phyloP scores from a whole-genome alignment of 306 rosid genomes.

The Quercus bicolor region DNA sequence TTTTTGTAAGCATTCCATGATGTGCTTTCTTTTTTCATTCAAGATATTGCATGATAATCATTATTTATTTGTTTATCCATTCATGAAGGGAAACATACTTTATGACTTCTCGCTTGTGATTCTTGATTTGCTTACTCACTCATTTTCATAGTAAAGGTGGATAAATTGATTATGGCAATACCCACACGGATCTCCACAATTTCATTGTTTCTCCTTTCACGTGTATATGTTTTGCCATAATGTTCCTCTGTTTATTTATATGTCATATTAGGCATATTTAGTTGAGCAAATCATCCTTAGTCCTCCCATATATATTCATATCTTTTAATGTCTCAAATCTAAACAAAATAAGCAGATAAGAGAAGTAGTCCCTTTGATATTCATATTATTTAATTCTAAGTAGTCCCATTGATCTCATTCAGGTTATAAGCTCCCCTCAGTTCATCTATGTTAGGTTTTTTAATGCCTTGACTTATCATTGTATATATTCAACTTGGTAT shows the following conservation, averaged over 20 bases:
- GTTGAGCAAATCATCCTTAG: not conserved
- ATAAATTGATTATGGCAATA: too few relatives aligned
- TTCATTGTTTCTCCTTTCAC: not conserved
- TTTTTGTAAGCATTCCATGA: not conserved
- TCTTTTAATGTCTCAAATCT: too few relatives aligned
- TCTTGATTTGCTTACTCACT: not conserved
- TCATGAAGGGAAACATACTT: not conserved
- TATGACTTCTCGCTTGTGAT: not conserved
- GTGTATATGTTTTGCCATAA: not conserved
- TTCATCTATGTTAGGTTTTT: not conserved
- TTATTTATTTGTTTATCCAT: not conserved
- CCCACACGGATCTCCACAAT: not conserved
- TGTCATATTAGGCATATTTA: not conserved
- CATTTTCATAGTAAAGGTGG: not conserved
- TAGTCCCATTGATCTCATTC: not conserved
- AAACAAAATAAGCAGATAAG: too few relatives aligned
- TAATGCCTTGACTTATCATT: too few relatives aligned
- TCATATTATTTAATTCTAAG: not conserved
- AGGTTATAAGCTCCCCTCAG: not conserved
- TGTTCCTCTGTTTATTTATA: not conserved
- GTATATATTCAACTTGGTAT: not conserved
- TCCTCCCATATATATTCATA: not conserved
- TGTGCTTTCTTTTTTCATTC: not conserved
- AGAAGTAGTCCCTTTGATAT: not conserved
- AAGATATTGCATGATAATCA: not conserved